phyloP scores from a whole-genome alignment of 768 basidiomycete species.

The Tricholoma bakamatsutake region DNA sequence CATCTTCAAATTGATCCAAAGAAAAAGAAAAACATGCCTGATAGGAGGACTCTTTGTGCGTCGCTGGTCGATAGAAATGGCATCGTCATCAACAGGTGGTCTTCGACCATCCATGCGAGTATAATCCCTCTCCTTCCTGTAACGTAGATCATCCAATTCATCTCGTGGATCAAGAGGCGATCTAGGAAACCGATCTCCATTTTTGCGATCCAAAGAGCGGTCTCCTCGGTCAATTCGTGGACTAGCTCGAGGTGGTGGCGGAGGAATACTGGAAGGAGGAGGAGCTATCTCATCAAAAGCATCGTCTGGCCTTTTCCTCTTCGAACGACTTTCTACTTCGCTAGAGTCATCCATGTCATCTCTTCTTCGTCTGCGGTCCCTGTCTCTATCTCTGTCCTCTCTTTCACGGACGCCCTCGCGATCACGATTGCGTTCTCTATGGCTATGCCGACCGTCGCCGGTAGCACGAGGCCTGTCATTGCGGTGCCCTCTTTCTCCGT shows the following conservation, averaged over 20 bases:
- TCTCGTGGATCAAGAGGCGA: conserved; percentile 48
- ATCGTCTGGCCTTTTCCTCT: conserved; percentile 61
- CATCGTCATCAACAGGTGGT: conserved; percentile 38
- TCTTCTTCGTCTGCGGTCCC: conserved; percentile 59
- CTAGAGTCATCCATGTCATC: conserved; percentile 52
- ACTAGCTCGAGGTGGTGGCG: conserved; percentile 41
- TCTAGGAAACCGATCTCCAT: conserved; percentile 37
- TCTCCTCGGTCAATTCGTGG: conserved; percentile 43
- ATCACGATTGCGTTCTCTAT: conserved; percentile 45
- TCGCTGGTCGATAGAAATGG: conserved; percentile 21
- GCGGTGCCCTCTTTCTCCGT: conserved; percentile 42
- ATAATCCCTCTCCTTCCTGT: conserved; percentile 35
- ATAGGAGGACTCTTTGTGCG: conserved; percentile 39
- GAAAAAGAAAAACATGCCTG: conserved; percentile 30
- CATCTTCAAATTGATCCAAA: conserved; percentile 1
- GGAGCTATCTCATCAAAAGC: conserved; percentile 36
- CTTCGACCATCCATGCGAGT: conserved; percentile 31
- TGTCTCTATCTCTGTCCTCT: conserved; percentile 46
- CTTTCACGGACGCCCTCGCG: conserved; percentile 40
- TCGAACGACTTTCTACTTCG: conserved; percentile 51
- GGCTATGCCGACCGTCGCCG: conserved; percentile 51
- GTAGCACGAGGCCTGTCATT: conserved; percentile 44
- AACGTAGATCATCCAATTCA: conserved; percentile 52
- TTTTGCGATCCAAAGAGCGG: conserved; percentile 52
- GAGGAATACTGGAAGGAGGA: conserved; percentile 34